Percentiles rank a stretch among this genome's conserved stretches.
These are phyloP conservation scores for Bassia scoparia DNA, from an alignment of 148 eudicot genomes.

Conservation along the genomic window DNA sequence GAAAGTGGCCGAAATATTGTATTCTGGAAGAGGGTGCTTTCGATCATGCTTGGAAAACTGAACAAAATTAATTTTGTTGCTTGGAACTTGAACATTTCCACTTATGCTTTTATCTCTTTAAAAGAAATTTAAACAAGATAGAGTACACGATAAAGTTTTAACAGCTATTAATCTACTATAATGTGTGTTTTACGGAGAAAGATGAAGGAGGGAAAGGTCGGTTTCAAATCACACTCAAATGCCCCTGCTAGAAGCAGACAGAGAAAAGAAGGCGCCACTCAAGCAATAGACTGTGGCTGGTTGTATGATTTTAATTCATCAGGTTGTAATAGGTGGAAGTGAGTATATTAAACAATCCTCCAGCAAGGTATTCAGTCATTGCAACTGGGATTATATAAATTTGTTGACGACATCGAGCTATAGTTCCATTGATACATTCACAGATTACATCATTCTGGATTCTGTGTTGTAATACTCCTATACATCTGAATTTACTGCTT, in stretches of 20 bases:
- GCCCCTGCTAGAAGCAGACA: constrained; percentile 80
- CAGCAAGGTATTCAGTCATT: constrained; percentile 7
- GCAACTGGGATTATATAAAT: constrained; percentile 14
- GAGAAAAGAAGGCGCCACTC: constrained; percentile 96
- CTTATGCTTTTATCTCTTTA: background rate
- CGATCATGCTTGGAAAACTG: no score
- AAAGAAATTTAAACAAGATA: background rate
- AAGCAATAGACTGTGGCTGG: constrained; percentile 31
- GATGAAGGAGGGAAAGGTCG: constrained; percentile 92
- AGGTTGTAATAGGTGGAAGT: no score
- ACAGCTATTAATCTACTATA: background rate
- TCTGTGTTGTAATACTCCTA: no score
- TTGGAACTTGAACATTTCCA: background rate
- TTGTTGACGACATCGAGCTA: no score
- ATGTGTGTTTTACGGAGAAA: constrained; percentile 46
- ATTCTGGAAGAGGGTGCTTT: no score
- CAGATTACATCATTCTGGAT: no score
- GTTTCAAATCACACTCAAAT: constrained; percentile 85
- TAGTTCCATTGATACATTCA: no score
- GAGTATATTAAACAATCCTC: no score
- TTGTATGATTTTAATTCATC: background rate
- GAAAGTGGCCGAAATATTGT: background rate
- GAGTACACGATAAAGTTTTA: background rate
- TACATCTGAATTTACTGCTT: no score
- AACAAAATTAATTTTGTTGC: no score